Conservation (phyloP, 306 rosid species). For the Vachellia pachyceras region DNA sequence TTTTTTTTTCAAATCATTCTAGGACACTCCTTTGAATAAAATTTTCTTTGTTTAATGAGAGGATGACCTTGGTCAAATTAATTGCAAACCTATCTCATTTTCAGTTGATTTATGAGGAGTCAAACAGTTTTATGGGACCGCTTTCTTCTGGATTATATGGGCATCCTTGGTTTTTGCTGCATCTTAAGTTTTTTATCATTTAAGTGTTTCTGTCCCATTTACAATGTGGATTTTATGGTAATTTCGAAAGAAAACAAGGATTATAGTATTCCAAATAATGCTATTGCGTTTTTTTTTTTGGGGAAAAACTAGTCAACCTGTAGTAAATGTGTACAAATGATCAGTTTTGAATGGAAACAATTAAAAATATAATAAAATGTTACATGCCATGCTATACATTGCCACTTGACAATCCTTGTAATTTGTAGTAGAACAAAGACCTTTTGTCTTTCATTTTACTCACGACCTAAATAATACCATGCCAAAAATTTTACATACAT, state of each 20-base stretch:
- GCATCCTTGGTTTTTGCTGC: neutral
- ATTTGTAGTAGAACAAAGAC: conserved; percentile 2
- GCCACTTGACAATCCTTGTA: neutral
- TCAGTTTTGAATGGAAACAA: conserved; percentile 4
- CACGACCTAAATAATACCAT: neutral
- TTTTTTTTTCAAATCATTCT: neutral
- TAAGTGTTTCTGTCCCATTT: neutral
- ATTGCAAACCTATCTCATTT: neutral
- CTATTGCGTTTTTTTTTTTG: neutral
- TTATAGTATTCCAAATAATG: neutral
- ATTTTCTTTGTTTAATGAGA: neutral
- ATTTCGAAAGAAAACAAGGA: neutral
- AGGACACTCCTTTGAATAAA: neutral
- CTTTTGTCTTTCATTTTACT: neutral
- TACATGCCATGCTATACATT: no score
- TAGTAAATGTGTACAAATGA: neutral
- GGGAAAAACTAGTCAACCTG: neutral
- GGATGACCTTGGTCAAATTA: conserved; percentile 18
- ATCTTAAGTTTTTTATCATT: conserved; percentile 7
- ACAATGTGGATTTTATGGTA: neutral
- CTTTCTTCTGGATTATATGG: neutral
- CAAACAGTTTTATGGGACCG: neutral
- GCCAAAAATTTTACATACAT: conserved; percentile 8
- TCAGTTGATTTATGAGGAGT: conserved; percentile 14
- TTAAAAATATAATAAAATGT: neutral